Conservation (phyloP, 2,329 filamentous ascomycete genomes). For the Neoascochyta sp. region DNA sequence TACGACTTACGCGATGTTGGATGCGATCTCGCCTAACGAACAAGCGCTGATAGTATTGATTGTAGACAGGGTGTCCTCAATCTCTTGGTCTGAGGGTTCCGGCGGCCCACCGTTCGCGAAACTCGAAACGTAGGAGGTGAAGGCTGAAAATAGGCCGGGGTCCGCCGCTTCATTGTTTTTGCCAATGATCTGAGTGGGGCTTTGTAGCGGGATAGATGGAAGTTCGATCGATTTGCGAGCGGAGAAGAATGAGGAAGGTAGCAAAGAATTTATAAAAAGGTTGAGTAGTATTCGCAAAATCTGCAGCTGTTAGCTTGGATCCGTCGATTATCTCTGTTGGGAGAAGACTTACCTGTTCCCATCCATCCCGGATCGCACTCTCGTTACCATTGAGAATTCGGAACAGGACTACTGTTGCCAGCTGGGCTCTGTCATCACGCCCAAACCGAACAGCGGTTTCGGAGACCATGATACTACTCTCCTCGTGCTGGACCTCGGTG, state of each 20-base stretch:
- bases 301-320: slow-evolving; percentile 50
- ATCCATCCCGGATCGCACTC: slow-evolving; percentile 67
- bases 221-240: slow-evolving; percentile 66
- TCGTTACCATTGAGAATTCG: slow-evolving; percentile 85
- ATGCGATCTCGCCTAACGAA: slow-evolving; percentile 75
- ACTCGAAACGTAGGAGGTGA: slow-evolving; percentile 96
- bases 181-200: slow-evolving; percentile 88
- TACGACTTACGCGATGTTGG: slow-evolving; percentile 72
- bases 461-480: slow-evolving; percentile 96
- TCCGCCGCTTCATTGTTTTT: slow-evolving; percentile 74
- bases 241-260: slow-evolving; percentile 71
- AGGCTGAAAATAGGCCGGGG: slow-evolving; percentile 83
- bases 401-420: slow-evolving; percentile 91
- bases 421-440: slow-evolving; percentile 85
- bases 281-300: slow-evolving; percentile 91
- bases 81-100: slow-evolving; percentile 92
- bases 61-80: slow-evolving; percentile 91
- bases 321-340: neutral
- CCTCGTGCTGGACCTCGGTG: slow-evolving; percentile 88
- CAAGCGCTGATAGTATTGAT: slow-evolving; percentile 93
- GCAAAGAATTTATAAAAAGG: slow-evolving; percentile 90
- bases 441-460: slow-evolving; percentile 95
- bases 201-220: slow-evolving; percentile 81
- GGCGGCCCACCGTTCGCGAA: slow-evolving; percentile 97
- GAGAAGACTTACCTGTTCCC: slow-evolving; percentile 67